phyloP scores from a whole-genome alignment of 768 basidiomycete species.

The Rhizopogon vulgaris region DNA sequence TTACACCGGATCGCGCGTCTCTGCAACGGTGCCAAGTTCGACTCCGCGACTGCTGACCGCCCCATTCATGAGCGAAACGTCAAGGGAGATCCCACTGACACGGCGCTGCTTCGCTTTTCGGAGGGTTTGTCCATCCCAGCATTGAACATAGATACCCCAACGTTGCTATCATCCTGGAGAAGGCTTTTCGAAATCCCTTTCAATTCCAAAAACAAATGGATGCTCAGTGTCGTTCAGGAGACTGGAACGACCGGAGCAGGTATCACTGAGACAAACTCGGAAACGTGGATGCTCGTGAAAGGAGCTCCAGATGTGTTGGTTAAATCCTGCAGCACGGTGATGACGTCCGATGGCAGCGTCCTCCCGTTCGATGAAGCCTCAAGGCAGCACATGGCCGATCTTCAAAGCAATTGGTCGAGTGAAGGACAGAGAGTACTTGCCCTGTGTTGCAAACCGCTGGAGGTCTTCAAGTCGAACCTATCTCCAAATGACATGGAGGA shows the following conservation, averaged over 20 bases:
- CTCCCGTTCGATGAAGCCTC: conserved; percentile 22
- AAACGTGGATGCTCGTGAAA: conserved; percentile 40
- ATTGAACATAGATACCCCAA: conserved; percentile 16
- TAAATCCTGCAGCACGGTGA: conserved; percentile 29
- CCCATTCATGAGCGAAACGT: conserved; percentile 28
- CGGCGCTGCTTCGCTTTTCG: conserved; percentile 46
- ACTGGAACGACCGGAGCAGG: conserved; percentile 10
- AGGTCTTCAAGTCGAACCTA: conserved; percentile 19
- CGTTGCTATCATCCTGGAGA: conserved; percentile 14
- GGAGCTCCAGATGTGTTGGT: conserved; percentile 57
- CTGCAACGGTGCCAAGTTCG: conserved; percentile 54
- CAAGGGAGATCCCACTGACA: conserved; percentile 48
- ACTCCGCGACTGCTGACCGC: conserved; percentile 19
- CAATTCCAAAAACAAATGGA: conserved; percentile 54
- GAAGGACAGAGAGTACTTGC: conserved; percentile 51
- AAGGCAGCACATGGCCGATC: conserved; percentile 11
- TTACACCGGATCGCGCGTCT: conserved; percentile 41
- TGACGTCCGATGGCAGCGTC: conserved; percentile 28
- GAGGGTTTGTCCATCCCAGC: conserved; percentile 24
- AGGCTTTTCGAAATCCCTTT: conserved; percentile 35
- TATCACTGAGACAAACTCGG: conserved; percentile 5
- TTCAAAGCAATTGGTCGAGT: conserved; percentile 38
- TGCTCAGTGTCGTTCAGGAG: conserved; percentile 38
- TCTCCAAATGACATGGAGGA: conserved; percentile 27
- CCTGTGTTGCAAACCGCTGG: conserved; percentile 29